Conservation (phyloP, 139 green algal species). For the Coccomyxa sp. region DNA sequence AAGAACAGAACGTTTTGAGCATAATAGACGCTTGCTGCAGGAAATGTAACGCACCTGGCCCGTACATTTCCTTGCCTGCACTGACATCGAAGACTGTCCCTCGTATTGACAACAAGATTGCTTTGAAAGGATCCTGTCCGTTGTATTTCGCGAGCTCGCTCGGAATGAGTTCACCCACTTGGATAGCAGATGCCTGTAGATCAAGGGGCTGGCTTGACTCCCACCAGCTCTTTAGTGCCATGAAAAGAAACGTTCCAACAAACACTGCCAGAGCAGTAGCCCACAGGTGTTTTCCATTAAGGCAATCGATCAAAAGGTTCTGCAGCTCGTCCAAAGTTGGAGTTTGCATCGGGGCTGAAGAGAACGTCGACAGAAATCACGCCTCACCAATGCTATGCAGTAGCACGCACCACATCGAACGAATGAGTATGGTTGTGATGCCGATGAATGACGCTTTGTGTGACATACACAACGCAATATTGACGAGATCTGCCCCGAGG, state of each 20-base stretch:
- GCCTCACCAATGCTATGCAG: too few species aligned
- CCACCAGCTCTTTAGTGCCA: neutral
- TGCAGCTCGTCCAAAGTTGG: neutral
- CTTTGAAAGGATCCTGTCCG: constrained; percentile 61
- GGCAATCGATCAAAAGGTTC: neutral
- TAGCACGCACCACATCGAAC: too few species aligned
- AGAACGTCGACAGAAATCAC: too few species aligned
- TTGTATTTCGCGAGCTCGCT: constrained; percentile 52
- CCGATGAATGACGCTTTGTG: too few species aligned
- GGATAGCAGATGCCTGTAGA: neutral
- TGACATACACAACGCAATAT: too few species aligned
- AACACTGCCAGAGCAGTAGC: neutral
- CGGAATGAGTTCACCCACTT: constrained; percentile 60
- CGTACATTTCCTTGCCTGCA: constrained; percentile 57
- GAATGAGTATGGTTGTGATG: too few species aligned
- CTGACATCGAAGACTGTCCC: constrained; percentile 73
- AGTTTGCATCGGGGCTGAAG: neutral
- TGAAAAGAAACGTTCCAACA: constrained; percentile 2
- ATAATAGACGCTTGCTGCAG: neutral
- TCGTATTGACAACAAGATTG: constrained; percentile 60
- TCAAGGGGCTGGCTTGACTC: neutral
- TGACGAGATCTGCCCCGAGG: too few species aligned
- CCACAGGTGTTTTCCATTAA: neutral
- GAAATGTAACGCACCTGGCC: constrained; percentile 43
- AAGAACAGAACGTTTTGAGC: neutral